Conservation (phyloP, 1,284 basidiomycete genomes). For the Phellopilus nigrolimitatus region DNA sequence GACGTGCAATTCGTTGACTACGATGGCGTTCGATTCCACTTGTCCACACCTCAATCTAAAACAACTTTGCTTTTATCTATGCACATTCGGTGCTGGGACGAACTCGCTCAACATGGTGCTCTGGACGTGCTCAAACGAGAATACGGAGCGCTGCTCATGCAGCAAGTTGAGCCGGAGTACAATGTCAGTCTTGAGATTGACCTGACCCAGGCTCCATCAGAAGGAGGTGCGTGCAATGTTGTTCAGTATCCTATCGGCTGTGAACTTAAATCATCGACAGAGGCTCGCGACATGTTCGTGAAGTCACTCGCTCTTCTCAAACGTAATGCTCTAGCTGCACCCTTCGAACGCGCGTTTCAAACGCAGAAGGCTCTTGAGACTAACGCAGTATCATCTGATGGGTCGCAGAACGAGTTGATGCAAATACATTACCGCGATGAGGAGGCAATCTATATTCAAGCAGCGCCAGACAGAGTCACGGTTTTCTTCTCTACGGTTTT, state of each 20-base stretch:
- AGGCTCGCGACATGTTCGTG: constrained; percentile 76
- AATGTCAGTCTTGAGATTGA: constrained; percentile 87
- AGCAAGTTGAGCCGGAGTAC: constrained; percentile 77
- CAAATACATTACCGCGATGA: constrained; percentile 92
- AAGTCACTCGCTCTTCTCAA: constrained; percentile 85
- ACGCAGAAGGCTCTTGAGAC: constrained; percentile 83
- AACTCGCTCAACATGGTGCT: constrained; percentile 87
- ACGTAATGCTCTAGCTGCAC: constrained; percentile 91
- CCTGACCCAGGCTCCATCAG: constrained; percentile 76
- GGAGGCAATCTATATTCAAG: constrained; percentile 95
- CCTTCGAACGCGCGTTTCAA: constrained; percentile 87
- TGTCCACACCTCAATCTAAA: constrained; percentile 85
- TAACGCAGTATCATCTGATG: constrained; percentile 42
- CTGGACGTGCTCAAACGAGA: constrained; percentile 77
- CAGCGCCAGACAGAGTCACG: constrained; percentile 92
- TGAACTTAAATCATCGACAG: constrained; percentile 37
- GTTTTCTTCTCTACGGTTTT: constrained; percentile 98
- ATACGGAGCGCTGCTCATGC: constrained; percentile 71
- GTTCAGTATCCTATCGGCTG: constrained; percentile 9
- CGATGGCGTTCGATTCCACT: constrained; percentile 92
- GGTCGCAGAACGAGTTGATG: constrained; percentile 81
- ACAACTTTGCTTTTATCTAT: constrained; percentile 85
- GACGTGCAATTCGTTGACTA: constrained; percentile 98
- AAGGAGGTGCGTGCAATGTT: constrained; percentile 59
- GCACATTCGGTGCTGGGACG: constrained; percentile 96